Evolutionary conservation across 116 monocot species (phyloP).

Genomic region (Papilionanthe hybrid): DNA sequence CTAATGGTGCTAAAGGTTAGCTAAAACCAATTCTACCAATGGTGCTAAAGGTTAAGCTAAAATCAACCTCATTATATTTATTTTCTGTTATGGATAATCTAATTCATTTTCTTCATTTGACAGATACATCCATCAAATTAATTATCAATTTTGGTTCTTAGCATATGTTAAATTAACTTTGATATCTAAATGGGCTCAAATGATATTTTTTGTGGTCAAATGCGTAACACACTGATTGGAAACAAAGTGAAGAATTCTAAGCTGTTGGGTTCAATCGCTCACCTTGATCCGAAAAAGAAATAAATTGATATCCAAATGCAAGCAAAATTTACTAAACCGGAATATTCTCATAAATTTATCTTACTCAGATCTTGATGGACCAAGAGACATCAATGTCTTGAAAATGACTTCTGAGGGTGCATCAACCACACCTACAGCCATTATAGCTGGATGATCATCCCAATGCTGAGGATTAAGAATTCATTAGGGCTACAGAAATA

Average conservation of each 20-base stretch:
- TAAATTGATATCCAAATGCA: background rate
- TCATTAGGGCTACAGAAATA: background rate
- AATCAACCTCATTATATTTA: background rate
- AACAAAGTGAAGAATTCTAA: no score
- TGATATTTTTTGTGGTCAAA: no score
- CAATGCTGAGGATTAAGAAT: slow-evolving; percentile 28
- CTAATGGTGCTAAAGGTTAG: background rate
- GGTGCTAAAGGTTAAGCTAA: background rate
- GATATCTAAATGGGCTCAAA: no score
- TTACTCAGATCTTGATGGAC: slow-evolving; percentile 66
- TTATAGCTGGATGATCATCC: slow-evolving; percentile 64
- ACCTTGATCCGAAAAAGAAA: no score
- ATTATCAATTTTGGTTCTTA: background rate
- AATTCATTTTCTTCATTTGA: background rate
- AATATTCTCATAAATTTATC: background rate
- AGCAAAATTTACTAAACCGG: background rate
- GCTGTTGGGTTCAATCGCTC: no score
- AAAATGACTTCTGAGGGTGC: slow-evolving; percentile 48
- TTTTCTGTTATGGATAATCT: background rate
- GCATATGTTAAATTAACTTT: background rate
- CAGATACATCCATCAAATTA: background rate
- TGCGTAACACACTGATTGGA: no score
- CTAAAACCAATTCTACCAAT: background rate
- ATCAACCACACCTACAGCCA: slow-evolving; percentile 65
- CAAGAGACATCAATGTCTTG: slow-evolving; percentile 58